phyloP scores from a whole-genome alignment of 2,329 filamentous ascomycete genomes.

The Cordyceps fumosorosea region DNA sequence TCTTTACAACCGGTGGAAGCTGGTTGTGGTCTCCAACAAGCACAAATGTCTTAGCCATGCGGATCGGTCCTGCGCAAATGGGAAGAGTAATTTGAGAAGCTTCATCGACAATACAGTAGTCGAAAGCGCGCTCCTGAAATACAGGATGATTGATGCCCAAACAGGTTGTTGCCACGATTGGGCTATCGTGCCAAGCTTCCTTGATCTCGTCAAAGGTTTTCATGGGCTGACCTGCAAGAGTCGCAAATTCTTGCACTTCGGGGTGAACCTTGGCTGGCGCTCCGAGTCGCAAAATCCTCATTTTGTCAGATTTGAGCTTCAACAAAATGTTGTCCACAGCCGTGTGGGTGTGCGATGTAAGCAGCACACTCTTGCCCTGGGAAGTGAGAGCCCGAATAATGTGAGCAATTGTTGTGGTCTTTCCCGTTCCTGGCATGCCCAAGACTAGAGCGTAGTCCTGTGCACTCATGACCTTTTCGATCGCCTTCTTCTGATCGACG shows the following conservation, averaged over 20 bases:
- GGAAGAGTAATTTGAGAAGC: constrained; percentile 96
- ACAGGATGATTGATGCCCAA: constrained; percentile 84
- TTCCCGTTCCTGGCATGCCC: constrained; percentile 96
- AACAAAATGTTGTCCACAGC: constrained; percentile 97
- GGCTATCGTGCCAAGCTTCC: constrained; percentile 74
- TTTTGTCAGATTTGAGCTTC: constrained; percentile 75
- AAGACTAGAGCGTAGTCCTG: constrained; percentile 94
- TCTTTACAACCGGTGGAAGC: constrained; percentile 87
- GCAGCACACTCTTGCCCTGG: constrained; percentile 83
- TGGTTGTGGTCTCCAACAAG: constrained; percentile 96
- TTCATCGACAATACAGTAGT: constrained; percentile 98
- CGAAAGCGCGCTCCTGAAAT: constrained; percentile 83
- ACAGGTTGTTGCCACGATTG: constrained; percentile 91
- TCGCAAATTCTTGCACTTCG: constrained; percentile 79
- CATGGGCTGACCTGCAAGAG: constrained; percentile 67
- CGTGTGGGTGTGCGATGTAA: constrained; percentile 95
- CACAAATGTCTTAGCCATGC: constrained; percentile 87
- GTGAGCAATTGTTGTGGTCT: constrained; percentile 96
- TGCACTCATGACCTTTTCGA: constrained; percentile 92
- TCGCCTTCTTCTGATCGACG: constrained; percentile 76
- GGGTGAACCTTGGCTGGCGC: constrained; percentile 79
- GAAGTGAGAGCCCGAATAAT: constrained; percentile 87
- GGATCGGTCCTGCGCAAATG: constrained; percentile 87
- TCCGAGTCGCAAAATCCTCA: constrained; percentile 78
- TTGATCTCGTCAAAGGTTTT: constrained; percentile 77